Percentiles rank a stretch among this genome's conserved stretches.
phyloP scores from a whole-genome alignment of 2,329 filamentous ascomycete species.

The Falciphora oryzae region DNA sequence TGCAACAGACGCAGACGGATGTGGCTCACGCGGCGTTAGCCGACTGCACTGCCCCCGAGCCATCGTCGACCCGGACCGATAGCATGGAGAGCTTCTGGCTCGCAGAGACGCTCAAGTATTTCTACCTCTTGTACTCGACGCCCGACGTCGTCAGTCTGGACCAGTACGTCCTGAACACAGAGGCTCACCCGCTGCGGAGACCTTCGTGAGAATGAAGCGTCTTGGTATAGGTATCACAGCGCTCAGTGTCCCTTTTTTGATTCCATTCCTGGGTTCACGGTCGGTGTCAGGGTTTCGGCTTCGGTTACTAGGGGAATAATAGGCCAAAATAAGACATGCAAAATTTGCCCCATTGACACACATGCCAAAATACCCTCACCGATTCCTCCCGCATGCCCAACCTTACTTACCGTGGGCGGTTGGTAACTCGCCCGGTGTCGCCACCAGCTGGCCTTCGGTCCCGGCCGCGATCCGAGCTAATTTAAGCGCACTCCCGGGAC shows the following conservation, averaged over 20 bases:
- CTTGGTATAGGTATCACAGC: neutral
- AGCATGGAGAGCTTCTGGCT: slow-evolving; percentile 68
- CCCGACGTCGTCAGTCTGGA: slow-evolving; percentile 60
- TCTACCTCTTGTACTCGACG: slow-evolving; percentile 66
- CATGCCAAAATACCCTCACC: too few species aligned
- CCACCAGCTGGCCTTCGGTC: too few species aligned
- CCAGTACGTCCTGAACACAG: slow-evolving; percentile 61
- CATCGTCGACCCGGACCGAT: slow-evolving; percentile 36
- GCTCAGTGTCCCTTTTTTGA: neutral
- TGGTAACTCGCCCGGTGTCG: too few species aligned
- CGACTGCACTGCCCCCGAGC: slow-evolving; percentile 14
- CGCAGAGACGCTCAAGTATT: slow-evolving; percentile 73
- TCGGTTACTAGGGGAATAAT: too few species aligned
- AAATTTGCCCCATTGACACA: too few species aligned
- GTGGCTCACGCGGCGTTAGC: slow-evolving; percentile 40
- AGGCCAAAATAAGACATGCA: too few species aligned
- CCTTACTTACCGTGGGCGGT: too few species aligned
- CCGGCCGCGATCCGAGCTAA: too few species aligned
- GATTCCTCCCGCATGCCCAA: too few species aligned
- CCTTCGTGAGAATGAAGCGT: slow-evolving; percentile 13
- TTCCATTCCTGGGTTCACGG: neutral
- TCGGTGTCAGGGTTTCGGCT: too few species aligned
- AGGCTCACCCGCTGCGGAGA: slow-evolving; percentile 45
- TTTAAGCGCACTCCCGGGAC: too few species aligned
- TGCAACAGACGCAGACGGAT: slow-evolving; percentile 35